A percentile compares a stretch with the other conserved stretches of the same genome.
phyloP scores from a whole-genome alignment of 169 alveolate genomes.

The Cryptosporidium canis region DNA sequence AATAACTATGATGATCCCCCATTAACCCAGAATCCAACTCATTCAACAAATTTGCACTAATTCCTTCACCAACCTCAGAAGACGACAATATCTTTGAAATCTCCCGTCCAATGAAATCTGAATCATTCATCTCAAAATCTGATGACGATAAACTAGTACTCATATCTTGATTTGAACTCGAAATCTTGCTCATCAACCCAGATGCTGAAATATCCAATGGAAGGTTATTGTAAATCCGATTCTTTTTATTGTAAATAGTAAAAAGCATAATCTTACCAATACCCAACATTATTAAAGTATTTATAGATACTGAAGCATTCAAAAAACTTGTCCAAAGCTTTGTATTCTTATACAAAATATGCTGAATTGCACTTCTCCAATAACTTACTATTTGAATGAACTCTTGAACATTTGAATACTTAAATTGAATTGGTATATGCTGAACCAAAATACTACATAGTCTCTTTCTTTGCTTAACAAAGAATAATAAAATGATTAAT shows the following conservation, averaged over 20 bases:
- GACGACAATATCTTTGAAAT: not conserved
- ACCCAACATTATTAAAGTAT: conserved; percentile 33
- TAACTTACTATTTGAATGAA: conserved; percentile 63
- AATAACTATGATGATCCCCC: not conserved
- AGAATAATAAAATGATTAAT: conserved; percentile 19
- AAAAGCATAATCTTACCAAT: conserved; percentile 41
- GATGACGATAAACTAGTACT: not conserved
- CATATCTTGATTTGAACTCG: not conserved
- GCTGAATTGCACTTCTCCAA: conserved; percentile 71
- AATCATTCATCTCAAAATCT: not conserved
- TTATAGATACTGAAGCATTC: conserved; percentile 19
- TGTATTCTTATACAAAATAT: conserved; percentile 51
- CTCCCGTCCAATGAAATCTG: not conserved
- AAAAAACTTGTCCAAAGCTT: conserved; percentile 61
- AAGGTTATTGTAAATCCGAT: not conserved
- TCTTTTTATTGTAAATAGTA: conserved; percentile 22
- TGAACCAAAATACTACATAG: conserved; percentile 41
- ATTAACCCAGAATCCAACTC: not conserved
- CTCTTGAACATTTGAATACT: conserved; percentile 67
- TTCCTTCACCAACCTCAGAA: not conserved
- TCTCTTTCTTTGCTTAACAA: conserved; percentile 60
- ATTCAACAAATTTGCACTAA: not conserved
- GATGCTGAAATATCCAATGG: not conserved
- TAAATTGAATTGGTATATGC: conserved; percentile 60
- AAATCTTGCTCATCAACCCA: not conserved